Evolutionary conservation across 495 filamentous ascomycete genomes (phyloP), one percentile per base, ranked within the genome.

Genomic region (Neurospora intermedia): DNA sequence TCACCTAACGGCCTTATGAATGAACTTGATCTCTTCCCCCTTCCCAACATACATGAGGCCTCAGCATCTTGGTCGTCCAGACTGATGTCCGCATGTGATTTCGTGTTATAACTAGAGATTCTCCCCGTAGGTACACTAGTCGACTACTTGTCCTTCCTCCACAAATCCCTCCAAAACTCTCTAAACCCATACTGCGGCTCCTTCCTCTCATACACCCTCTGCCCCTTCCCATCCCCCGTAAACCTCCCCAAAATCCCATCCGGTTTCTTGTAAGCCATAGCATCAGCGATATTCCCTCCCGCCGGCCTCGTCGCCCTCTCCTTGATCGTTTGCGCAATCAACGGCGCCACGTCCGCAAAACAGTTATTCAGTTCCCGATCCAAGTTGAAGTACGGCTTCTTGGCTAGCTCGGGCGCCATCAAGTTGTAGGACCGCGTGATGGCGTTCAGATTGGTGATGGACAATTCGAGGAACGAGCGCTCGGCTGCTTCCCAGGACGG

Each of bases 401-500:
- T 96, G 15, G 94, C 95, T 0, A 97, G 87, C 41, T 92, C 89
- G 0, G 96, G 96, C 0, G 96, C 96, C 88, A 96, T 93, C 1
- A 99, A 88, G 74, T 99, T 99, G 84, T 99, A 99, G 8, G 92
- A 91, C 23, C 96, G 89, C 16, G 94, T 91, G 20, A 95, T 85
- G 39, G 79, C 79, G 81, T 98, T 99, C 71, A 99, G 87, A 69
- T 91, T 88, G 70, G 87, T 86, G 78, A 99, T 89, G 43, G 93
- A 87, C 7, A 97, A 89, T 70, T 88, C 87, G 79, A 92, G 91
- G 83, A 95, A 99, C 6, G 91, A 84, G 16, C 83, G 81, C 78
- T 99, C 94, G 40, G 89, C 88, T 3, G 84, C 78, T 74, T 94
- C 84, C 89, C 91, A 94, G 11, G 83, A 74, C 0, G 88, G 84